Evolutionary conservation across 352 stramenopile species (phyloP), one percentile per base, ranked within the genome.

Genomic region (Phytophthora pisi): DNA sequence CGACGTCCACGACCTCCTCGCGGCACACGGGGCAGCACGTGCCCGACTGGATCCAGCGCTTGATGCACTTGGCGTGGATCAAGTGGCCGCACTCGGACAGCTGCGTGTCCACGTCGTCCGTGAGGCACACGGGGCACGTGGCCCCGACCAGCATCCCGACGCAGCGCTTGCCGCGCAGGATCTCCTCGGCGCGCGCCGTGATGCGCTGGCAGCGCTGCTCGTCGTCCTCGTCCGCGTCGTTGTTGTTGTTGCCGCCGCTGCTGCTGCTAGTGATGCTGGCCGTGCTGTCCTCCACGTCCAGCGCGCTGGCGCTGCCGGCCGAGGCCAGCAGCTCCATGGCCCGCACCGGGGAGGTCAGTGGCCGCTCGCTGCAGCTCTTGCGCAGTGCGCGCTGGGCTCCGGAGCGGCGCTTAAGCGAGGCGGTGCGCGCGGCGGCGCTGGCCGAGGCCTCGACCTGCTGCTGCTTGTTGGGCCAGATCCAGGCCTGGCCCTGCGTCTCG

Each of bases 61-160:
- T 91, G 61, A 92, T 91, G 54, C 84, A 92, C 70, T 89, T 91
- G 61, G 84, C 84, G 66, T 92, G 84, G 23, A 91, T 81, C 40
- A 82, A 67, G 64, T 92, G 84, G 31, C 81, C 82, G 43, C 84
- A 92, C 40, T 75, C 71, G 26, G 75, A 83, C 9, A 92, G 59
- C 53, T 88, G 79, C 28, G 84, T 91, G 68, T 92, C 84, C 9
- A 92, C 82, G 64, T 92, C 84, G 66, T 88, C 81, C 18, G 61
- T 68, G n/a, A 91, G 75, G 64, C 84, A 92, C 61, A 92, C 81
- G 26, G 84, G 84, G 52, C 84, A 92, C 18, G 74, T 91, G 15
- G 81, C 77, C 36, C 84, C 84, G 5, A 82, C 70, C 59, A 90
- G 68, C 71, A 92, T 82, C 15, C 84, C 84, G 13, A 91, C 81